Evolutionary conservation across 805 yeast genomes (phyloP).

Genomic region (Nakazawaea sp.): DNA sequence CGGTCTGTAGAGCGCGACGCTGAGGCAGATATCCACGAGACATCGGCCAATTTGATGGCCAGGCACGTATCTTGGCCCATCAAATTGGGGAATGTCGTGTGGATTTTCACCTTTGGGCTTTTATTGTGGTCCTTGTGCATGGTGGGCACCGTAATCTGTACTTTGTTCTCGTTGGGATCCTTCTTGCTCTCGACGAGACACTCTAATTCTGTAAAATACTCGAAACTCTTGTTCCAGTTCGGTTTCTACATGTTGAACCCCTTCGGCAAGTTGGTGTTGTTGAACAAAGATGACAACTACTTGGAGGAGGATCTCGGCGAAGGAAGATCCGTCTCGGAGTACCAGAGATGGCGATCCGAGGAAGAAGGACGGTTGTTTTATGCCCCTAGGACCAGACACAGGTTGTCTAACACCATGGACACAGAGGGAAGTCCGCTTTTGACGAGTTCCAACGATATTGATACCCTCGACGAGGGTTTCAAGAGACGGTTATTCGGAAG

Average conservation of each 20-base stretch:
- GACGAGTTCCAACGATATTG: constrained; percentile 11
- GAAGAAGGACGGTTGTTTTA: constrained; percentile 76
- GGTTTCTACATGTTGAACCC: constrained; percentile 77
- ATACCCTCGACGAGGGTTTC: constrained; percentile 22
- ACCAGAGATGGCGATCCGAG: constrained; percentile 81
- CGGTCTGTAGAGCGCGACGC: constrained; percentile 90
- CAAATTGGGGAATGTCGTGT: constrained; percentile 57
- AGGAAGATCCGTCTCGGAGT: constrained; percentile 80
- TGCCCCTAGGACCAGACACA: constrained; percentile 43
- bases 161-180: constrained; percentile 32
- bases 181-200: constrained; percentile 36
- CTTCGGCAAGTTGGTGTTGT: constrained; percentile 82
- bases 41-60: constrained; percentile 30
- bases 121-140: constrained; percentile 48
- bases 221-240: constrained; percentile 49
- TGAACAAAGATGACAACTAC: constrained; percentile 74
- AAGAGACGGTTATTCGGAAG: constrained; percentile 70
- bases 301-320: constrained; percentile 82
- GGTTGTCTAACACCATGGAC: constrained; percentile 1
- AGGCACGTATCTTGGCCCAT: constrained; percentile 56
- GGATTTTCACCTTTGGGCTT: constrained; percentile 73
- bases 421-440: constrained; percentile 1
- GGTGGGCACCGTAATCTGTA: constrained; percentile 38
- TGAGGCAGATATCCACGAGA: constrained; percentile 87
- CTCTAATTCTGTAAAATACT: constrained; percentile 52